phyloP scores from a whole-genome alignment of 2,329 filamentous ascomycete species.

The Huntiella savannae region DNA sequence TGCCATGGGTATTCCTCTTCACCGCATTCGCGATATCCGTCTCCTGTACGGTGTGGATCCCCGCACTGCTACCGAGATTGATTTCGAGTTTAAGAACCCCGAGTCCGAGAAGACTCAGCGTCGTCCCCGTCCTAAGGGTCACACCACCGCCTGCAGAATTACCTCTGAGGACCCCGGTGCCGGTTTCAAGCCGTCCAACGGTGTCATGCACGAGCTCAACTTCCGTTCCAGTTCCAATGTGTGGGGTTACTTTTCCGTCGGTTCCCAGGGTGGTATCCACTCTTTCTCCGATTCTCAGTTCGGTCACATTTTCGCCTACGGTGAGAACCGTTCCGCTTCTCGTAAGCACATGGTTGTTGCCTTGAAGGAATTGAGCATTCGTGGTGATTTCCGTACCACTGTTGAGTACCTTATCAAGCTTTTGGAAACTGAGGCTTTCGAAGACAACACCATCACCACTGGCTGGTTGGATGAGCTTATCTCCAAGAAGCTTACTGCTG shows the following conservation, averaged over 20 bases:
- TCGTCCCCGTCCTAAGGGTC: conserved; percentile 80
- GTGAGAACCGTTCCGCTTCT: conserved; percentile 89
- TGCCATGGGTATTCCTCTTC: conserved; percentile 93
- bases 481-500: conserved; percentile 89
- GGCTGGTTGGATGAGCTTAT: conserved; percentile 98
- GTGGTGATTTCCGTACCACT: conserved; percentile 95
- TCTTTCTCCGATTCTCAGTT: conserved; percentile 99
- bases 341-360: conserved; percentile 99
- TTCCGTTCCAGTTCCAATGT: conserved; percentile 98
- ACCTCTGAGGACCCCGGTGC: conserved; percentile 97
- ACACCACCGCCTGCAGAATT: conserved; percentile 96
- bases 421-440: conserved; percentile 91
- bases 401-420: conserved; percentile 99
- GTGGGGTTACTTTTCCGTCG: conserved; percentile 99
- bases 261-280: conserved; percentile 90
- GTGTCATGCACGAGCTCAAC: conserved; percentile 97
- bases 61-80: conserved; percentile 67
- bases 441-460: conserved; percentile 97
- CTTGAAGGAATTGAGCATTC: conserved; percentile 95
- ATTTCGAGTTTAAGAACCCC: conserved; percentile 87
- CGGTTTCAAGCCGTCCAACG: conserved; percentile 97
- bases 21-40: conserved; percentile 90
- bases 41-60: conserved; percentile 91
- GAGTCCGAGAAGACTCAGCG: conserved; percentile 71
- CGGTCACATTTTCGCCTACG: conserved; percentile 97